Conservation (phyloP, 257 asterid species). For the Scutellaria galericulata region DNA sequence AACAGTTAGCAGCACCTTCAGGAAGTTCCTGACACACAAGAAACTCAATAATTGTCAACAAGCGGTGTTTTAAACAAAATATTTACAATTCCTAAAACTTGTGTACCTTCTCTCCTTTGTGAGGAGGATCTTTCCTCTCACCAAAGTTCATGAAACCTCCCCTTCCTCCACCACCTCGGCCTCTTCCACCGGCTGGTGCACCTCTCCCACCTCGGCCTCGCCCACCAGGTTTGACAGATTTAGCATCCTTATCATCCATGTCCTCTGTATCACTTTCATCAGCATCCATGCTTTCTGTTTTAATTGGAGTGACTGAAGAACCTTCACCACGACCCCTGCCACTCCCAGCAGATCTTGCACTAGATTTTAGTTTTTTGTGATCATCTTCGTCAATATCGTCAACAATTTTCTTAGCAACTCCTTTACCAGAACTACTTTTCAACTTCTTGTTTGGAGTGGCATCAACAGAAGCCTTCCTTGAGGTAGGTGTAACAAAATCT, state of each 20-base stretch:
- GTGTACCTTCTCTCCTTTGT: conserved; percentile 94
- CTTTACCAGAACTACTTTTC: conserved; percentile 73
- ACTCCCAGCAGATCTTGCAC: conserved; percentile 64
- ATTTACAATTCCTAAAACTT: conserved; percentile 23
- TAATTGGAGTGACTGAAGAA: conserved; percentile 44
- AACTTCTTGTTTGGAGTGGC: conserved; percentile 69
- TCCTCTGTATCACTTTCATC: conserved; percentile 71
- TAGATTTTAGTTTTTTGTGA: conserved; percentile 49
- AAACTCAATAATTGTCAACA: conserved; percentile 35
- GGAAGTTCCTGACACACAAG: conserved; percentile 78
- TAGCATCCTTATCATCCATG: conserved; percentile 54
- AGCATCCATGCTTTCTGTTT: conserved; percentile 47
- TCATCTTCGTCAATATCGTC: conserved; percentile 71
- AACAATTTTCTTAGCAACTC: conserved; percentile 52
- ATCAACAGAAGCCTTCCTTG: conserved; percentile 51
- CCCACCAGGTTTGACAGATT: conserved; percentile 74
- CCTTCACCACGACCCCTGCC: conserved; percentile 88
- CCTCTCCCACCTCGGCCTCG: conserved; percentile 94
- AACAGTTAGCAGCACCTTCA: conserved; percentile 88
- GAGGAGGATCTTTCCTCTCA: conserved; percentile 99
- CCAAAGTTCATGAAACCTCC: conserved; percentile 97
- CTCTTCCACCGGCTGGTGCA: conserved; percentile 80
- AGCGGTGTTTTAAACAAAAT: conserved; percentile 33
- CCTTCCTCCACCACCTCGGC: conserved; percentile 97
- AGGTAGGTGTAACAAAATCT: conserved; percentile 63